Base-by-base conservation (phyloP, 352 stramenopile genomes). In the Pythium guiyangense region DNA sequence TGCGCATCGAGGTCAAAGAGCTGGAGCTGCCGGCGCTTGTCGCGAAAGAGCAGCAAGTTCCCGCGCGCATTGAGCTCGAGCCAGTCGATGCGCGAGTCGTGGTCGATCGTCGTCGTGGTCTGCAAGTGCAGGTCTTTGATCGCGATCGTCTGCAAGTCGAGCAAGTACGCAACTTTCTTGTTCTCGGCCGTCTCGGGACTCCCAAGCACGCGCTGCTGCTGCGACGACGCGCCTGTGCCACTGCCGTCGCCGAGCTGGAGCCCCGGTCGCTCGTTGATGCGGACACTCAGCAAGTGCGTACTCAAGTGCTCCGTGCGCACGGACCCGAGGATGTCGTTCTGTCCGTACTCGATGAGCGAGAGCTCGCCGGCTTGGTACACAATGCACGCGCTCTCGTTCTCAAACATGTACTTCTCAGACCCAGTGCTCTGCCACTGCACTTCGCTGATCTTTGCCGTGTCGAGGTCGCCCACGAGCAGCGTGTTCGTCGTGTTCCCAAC, bases 341-440 rank as follows among this genome's bases (percentile, higher is more conserved):
- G 71, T 2, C 94, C 94, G 50, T 98, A 98, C 67, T 98, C 94
- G 53, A 98, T 91, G 0, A 98, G 70, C 43, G 82, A 89, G 9
- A 98, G 70, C 61, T 98, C 94, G 18, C 94, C 94, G 0, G 89
- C 88, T 50, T 94, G 77, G 66, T 95, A 97, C 11, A 98, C 74
- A 39, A 98, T 88, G 58, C 88, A 97, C 15, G 86, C 88, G 31
- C 68, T 88, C 39, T 91, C 86, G 64, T 96, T 97, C 52, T 98
- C 94, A 51, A 98, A 95, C 71, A 98, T 92, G 70, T 96, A 98
- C 67, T 98, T 98, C 60, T 98, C 92, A 6, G 53, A 59, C 29
- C 87, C 87, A 0, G 79, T 91, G 42, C 77, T 90, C 40, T 90
- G 78, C 92, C 92, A 98, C 58, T 94, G 81, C 22, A 97, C 86